A percentile compares a stretch with the other conserved stretches of the same genome.
Evolutionary conservation across 2,329 filamentous ascomycete genomes (phyloP).

Genomic region (Aspergillus puulaauensis): DNA sequence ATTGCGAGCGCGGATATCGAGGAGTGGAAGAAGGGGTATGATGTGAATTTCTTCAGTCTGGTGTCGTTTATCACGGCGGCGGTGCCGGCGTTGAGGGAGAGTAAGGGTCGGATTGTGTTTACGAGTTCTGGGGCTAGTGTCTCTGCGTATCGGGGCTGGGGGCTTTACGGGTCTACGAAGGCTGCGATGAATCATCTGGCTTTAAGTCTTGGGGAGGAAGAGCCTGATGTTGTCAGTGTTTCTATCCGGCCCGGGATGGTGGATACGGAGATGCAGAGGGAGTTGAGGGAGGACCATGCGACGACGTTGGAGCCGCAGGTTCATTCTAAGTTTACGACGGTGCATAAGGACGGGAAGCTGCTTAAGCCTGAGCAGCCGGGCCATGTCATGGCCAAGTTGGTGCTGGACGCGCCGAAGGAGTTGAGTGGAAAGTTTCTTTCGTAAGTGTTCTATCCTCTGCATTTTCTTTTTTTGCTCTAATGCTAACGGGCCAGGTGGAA

Average conservation of each 20-base stretch:
- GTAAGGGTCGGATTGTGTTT: conserved; percentile 37
- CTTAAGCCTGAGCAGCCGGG: conserved; percentile 82
- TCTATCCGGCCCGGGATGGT: conserved; percentile 36
- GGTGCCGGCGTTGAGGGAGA: conserved; percentile 32
- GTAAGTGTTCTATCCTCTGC: conserved; percentile 21
- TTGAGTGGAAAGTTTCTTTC: conserved; percentile 73
- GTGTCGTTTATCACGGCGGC: conserved; percentile 61
- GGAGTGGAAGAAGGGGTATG: conserved; percentile 74
- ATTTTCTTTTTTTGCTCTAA: not conserved
- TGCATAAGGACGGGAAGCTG: conserved; percentile 69
- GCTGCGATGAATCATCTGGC: conserved; percentile 37
- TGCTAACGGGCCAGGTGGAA: conserved; percentile 45
- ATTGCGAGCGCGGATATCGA: conserved; percentile 67
- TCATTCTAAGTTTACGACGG: conserved; percentile 63
- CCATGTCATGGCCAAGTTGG: conserved; percentile 78
- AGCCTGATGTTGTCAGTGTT: conserved; percentile 26
- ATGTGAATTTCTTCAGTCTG: conserved; percentile 84
- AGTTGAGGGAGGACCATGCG: conserved; percentile 71
- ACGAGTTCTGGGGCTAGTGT: conserved; percentile 37
- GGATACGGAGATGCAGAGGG: conserved; percentile 43
- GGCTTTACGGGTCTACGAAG: conserved; percentile 37
- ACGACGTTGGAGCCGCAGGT: conserved; percentile 59
- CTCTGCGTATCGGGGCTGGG: conserved; percentile 35
- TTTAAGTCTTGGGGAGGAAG: conserved; percentile 30
- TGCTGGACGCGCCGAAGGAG: conserved; percentile 61